phyloP scores from a whole-genome alignment of 176 grass and related monocot species.

The Dendrocalamus sinicus region DNA sequence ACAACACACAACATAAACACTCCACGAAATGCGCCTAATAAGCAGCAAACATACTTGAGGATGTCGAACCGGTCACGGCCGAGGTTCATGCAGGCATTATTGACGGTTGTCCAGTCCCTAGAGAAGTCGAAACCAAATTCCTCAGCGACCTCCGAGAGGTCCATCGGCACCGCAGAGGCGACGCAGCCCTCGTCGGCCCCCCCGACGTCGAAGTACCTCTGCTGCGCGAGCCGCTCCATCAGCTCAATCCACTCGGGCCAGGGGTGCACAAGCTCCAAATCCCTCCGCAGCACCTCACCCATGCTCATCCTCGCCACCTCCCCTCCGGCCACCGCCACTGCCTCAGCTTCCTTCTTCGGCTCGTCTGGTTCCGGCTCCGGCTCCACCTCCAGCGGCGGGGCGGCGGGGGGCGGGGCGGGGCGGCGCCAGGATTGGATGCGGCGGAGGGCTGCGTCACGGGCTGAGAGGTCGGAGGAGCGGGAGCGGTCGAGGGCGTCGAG shows the following conservation, averaged over 20 bases:
- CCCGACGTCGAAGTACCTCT: conserved; percentile 80
- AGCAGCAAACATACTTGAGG: conserved; percentile 57
- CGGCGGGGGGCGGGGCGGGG: conserved; percentile 14
- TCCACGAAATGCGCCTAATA: neutral
- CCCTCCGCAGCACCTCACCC: conserved; percentile 64
- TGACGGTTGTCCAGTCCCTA: conserved; percentile 80
- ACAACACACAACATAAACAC: neutral
- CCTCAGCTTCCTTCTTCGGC: conserved; percentile 15
- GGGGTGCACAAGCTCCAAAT: conserved; percentile 93
- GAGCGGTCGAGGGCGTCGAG: conserved; percentile 72
- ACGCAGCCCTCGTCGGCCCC: conserved; percentile 45
- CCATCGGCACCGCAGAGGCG: conserved; percentile 62
- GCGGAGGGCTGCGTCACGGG: conserved; percentile 76
- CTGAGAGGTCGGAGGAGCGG: conserved; percentile 68
- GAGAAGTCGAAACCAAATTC: conserved; percentile 81
- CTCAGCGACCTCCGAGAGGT: conserved; percentile 60
- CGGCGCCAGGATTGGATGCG: conserved; percentile 87
- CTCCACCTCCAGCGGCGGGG: neutral
- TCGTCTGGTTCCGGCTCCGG: neutral
- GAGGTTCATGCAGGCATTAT: conserved; percentile 94
- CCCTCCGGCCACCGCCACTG: neutral
- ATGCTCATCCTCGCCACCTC: conserved; percentile 47
- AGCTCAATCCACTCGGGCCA: conserved; percentile 97
- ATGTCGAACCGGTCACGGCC: conserved; percentile 91
- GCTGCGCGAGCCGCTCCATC: conserved; percentile 81